A percentile compares a stretch with the other conserved stretches of the same genome.
Evolutionary conservation across 2,329 filamentous ascomycete genomes (phyloP).

Genomic region (Ceratocystis harringtonii): DNA sequence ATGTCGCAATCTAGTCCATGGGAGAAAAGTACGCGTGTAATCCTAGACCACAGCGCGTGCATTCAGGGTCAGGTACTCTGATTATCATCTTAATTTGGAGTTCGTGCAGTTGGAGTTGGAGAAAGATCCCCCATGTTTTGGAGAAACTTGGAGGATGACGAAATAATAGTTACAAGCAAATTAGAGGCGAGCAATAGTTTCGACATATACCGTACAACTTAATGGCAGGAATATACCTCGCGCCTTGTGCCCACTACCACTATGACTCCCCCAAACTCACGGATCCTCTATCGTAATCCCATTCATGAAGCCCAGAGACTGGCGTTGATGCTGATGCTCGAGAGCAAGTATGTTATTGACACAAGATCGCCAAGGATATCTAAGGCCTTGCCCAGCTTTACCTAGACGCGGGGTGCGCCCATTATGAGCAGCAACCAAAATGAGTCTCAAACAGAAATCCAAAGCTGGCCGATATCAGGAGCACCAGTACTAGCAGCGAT

Average conservation of each 20-base stretch:
- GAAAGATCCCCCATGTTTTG: neutral
- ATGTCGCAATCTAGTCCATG: neutral
- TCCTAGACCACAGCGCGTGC: no score
- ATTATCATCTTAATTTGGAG: neutral
- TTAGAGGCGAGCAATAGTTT: neutral
- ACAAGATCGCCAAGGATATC: neutral
- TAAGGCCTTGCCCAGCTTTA: neutral
- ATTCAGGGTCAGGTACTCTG: no score
- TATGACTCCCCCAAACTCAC: neutral
- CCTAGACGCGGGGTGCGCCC: neutral
- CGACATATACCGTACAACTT: neutral
- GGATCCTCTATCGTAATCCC: neutral
- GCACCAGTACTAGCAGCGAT: neutral
- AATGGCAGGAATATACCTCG: neutral
- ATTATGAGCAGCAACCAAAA: no score
- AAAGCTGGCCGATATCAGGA: neutral
- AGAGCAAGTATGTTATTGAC: conserved; percentile 1
- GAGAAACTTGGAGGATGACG: neutral
- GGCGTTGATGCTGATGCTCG: neutral
- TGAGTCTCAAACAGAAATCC: neutral
- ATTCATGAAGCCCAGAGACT: neutral
- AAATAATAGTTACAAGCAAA: neutral
- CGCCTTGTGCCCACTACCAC: no score
- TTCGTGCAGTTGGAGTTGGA: neutral
- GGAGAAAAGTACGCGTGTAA: no score